Percentiles rank a stretch among this genome's conserved stretches.
phyloP scores from a whole-genome alignment of 73 alveolate species.

The Paramecium octaurelia region DNA sequence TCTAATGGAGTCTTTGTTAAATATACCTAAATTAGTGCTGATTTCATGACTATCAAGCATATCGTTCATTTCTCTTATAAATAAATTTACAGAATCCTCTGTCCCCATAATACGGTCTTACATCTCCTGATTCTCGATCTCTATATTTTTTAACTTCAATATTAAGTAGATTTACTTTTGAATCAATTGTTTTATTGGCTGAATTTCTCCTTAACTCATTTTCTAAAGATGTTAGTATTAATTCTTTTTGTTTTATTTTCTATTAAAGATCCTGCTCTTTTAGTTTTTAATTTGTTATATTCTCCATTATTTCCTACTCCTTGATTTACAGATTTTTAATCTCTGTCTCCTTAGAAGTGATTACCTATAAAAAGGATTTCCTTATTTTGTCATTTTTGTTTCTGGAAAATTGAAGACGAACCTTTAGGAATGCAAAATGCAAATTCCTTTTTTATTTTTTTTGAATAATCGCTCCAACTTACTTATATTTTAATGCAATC shows the following conservation, averaged over 20 bases:
- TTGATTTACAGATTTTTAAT: slow-evolving; percentile 33
- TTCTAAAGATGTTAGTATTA: background rate
- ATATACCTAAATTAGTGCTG: slow-evolving; percentile 48
- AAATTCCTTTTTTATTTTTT: slow-evolving; percentile 18
- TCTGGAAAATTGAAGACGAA: background rate
- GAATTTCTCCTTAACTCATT: slow-evolving; percentile 38
- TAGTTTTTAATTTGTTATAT: background rate
- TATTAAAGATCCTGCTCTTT: slow-evolving; percentile 35
- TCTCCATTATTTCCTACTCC: slow-evolving; percentile 39
- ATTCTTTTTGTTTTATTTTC: slow-evolving; percentile 39
- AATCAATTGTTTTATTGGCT: slow-evolving; percentile 28
- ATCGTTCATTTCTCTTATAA: slow-evolving; percentile 67
- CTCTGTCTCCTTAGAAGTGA: slow-evolving; percentile 48
- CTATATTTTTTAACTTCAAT: slow-evolving; percentile 53
- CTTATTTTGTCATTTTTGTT: slow-evolving; percentile 48
- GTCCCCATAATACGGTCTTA: slow-evolving; percentile 55
- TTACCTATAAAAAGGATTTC: slow-evolving; percentile 44
- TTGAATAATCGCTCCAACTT: slow-evolving; percentile 1
- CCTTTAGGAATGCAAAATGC: slow-evolving; percentile 1
- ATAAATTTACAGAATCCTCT: slow-evolving; percentile 61
- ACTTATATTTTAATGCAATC: background rate
- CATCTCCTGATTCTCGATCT: slow-evolving; percentile 63
- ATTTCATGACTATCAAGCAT: slow-evolving; percentile 62
- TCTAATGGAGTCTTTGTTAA: background rate
- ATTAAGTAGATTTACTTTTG: background rate